Evolutionary conservation across 2,329 filamentous ascomycete genomes (phyloP).

Genomic region (Pyrenophora teres): DNA sequence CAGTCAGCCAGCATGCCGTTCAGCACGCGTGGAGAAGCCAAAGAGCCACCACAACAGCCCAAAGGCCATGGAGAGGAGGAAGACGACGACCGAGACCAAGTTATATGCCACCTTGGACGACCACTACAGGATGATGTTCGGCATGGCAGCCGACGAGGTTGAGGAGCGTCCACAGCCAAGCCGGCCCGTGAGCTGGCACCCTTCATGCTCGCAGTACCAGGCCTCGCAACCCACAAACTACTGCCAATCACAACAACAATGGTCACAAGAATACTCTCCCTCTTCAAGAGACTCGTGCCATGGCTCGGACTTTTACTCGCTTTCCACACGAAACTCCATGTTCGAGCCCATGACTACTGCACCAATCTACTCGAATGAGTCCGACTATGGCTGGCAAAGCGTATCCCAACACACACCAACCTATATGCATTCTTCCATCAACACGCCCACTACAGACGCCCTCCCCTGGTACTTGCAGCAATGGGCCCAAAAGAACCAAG

Average conservation of each 20-base stretch:
- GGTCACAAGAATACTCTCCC: conserved; percentile 27
- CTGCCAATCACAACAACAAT: conserved; percentile 33
- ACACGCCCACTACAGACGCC: conserved; percentile 38
- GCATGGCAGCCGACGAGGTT: conserved; percentile 35
- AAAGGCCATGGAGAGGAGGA: conserved; percentile 42
- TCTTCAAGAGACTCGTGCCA: conserved; percentile 34
- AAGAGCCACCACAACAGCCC: conserved; percentile 49
- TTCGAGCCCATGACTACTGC: conserved; percentile 27
- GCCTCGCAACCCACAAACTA: conserved; percentile 26
- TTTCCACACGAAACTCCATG: conserved; percentile 43
- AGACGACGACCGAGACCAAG: conserved; percentile 46
- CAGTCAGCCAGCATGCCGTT: conserved; percentile 33
- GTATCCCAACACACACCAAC: conserved; percentile 26
- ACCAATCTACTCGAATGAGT: conserved; percentile 20
- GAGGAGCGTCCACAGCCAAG: conserved; percentile 34
- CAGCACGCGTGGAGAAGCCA: conserved; percentile 47
- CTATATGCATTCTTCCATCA: conserved; percentile 36
- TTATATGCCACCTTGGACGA: conserved; percentile 48
- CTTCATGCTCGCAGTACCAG: conserved; percentile 58
- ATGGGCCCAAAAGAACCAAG: conserved; percentile 44
- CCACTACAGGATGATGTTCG: conserved; percentile 51
- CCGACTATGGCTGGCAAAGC: conserved; percentile 38
- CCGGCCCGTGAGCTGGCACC: conserved; percentile 77
- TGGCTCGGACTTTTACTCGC: conserved; percentile 43
- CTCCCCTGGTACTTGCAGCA: conserved; percentile 46